phyloP scores from a whole-genome alignment of 768 basidiomycete genomes.

The Hydnomerulius pinastri region DNA sequence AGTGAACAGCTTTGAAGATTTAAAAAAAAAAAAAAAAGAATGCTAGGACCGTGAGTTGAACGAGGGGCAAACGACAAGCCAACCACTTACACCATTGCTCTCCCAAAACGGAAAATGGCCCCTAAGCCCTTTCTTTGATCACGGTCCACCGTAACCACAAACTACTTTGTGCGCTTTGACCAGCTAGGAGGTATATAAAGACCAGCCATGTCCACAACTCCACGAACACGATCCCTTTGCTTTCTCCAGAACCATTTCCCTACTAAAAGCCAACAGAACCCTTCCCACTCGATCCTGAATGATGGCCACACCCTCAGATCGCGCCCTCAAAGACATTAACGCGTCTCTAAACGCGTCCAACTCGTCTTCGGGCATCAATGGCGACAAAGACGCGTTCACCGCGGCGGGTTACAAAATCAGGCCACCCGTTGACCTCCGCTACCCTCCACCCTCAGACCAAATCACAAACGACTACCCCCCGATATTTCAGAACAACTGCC shows the following conservation, averaged over 20 bases:
- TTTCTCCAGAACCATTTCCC: background rate
- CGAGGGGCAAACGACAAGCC: constrained; percentile 44
- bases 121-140: too few species aligned
- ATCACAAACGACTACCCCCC: background rate
- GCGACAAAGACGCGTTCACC: background rate
- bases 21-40: constrained; percentile 9
- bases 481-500: background rate
- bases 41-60: constrained; percentile 48
- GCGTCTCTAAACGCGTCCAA: background rate
- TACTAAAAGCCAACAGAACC: too few species aligned
- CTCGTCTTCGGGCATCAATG: background rate
- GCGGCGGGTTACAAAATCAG: background rate
- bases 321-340: background rate
- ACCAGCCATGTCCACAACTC: background rate
- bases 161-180: too few species aligned
- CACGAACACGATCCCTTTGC: background rate
- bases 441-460: background rate
- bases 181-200: too few species aligned
- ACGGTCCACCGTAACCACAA: too few species aligned
- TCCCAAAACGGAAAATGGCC: too few species aligned
- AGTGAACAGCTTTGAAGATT: too few species aligned
- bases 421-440: background rate
- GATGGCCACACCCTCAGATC: background rate
- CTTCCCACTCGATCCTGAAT: background rate
- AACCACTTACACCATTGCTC: constrained; percentile 36